Evolutionary conservation across 306 rosid genomes (phyloP), one percentile per base, ranked within the genome.

Genomic region (Abrus precatorius): DNA sequence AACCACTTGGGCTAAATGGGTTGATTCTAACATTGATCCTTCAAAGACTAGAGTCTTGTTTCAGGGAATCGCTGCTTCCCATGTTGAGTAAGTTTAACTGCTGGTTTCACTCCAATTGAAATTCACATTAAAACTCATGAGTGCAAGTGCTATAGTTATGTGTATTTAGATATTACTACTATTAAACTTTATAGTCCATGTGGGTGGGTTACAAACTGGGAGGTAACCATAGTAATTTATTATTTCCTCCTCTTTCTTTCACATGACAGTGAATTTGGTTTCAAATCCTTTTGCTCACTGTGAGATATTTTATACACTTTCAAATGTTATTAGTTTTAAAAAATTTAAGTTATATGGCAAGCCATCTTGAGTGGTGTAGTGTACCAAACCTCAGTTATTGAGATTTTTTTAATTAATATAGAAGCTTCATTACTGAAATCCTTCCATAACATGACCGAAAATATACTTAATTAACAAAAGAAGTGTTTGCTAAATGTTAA

Each of bases 51-150:
- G 3, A 56, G 92, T 92, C 70, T 86, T 90, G 7, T 92, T 76
- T 32, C 94, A 92, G 74, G 97, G 97, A 28, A 84, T 92, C 67
- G 77, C 94, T 34, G 91, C 94, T 1, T 81, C 84, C 57, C 94
- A 90, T 70, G 28, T 52, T 29, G 81, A 80, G 94, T 92, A 82
- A 85, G 89, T 77, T 63, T 8, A 11, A 7, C 8, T 79, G 1
- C 33, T 49, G 20, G 5, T 28, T 45, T 29, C 73, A 5, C 40
- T 45, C 49, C 32, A 6, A n/a, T 14, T 38, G 5, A 12, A 64
- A 38, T 33, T 34, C 9, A 54, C 30, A 54, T 54, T 54, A 57
- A 28, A 55, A 57, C 13, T 57, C 63, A 57, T 57, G 7, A 36
- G 40, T 36, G 29, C 12, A 55, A 55, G 7, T 13, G 28, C 28